These are phyloP conservation scores for Aristolochia contorta DNA, from an alignment of 164 flowering plant genomes.

Conservation along the genomic window DNA sequence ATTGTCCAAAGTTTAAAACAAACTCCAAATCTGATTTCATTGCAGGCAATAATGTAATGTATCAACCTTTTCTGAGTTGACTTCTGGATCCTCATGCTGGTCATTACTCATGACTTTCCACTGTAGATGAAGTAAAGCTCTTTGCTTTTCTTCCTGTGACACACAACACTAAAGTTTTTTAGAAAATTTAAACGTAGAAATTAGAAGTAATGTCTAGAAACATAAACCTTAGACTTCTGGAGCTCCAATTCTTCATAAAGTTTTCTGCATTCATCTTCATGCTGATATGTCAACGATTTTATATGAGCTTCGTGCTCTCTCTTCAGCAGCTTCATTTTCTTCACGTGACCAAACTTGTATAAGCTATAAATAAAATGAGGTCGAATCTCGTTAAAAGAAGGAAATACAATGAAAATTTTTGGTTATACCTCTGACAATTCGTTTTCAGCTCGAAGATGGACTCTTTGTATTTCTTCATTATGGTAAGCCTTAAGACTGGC, in stretches of 20 bases:
- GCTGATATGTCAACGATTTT: slow-evolving; percentile 50
- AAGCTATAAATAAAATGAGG: slow-evolving; percentile 4
- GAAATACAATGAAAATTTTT: neutral
- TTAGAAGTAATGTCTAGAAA: neutral
- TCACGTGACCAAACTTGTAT: neutral
- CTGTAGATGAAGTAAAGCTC: slow-evolving; percentile 77
- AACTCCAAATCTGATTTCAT: too few relatives aligned
- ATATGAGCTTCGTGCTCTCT: slow-evolving; percentile 72
- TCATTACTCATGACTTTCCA: slow-evolving; percentile 84
- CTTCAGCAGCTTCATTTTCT: slow-evolving; percentile 47
- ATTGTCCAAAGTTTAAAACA: too few relatives aligned
- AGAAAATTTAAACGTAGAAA: neutral
- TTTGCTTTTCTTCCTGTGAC: slow-evolving; percentile 83
- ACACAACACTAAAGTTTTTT: slow-evolving; percentile 5
- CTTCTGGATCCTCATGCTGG: slow-evolving; percentile 79
- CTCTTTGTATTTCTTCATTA: slow-evolving; percentile 43
- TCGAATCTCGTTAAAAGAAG: neutral
- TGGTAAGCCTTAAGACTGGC: slow-evolving; percentile 37
- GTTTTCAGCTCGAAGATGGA: slow-evolving; percentile 56
- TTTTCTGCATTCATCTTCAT: slow-evolving; percentile 63
- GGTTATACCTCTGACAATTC: slow-evolving; percentile 61
- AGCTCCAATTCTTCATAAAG: slow-evolving; percentile 72
- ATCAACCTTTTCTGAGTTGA: slow-evolving; percentile 62
- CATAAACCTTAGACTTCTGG: slow-evolving; percentile 63
- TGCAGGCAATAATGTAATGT: too few relatives aligned